A percentile compares a stretch with the other conserved stretches of the same genome.
phyloP scores from a whole-genome alignment of 805 yeast species.

The Wickerhamiella siamensis region DNA sequence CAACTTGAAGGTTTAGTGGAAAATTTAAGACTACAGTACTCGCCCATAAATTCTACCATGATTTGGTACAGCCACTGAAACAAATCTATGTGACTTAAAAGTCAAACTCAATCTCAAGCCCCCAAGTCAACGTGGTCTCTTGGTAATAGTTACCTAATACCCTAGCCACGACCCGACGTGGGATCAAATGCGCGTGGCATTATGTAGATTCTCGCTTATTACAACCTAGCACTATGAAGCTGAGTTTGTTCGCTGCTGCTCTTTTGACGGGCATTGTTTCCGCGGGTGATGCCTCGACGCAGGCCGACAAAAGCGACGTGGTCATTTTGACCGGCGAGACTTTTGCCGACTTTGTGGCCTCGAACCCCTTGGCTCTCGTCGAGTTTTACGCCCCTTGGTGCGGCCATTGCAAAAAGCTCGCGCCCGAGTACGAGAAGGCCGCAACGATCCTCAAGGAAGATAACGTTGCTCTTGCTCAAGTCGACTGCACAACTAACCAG shows the following conservation, averaged over 20 bases:
- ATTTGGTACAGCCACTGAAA: too few species aligned
- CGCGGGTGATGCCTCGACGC: conserved; percentile 42
- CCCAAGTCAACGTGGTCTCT: too few species aligned
- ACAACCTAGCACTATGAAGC: conserved; percentile 25
- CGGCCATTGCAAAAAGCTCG: conserved; percentile 57
- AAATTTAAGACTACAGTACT: too few species aligned
- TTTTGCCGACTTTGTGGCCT: conserved; percentile 50
- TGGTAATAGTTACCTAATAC: too few species aligned
- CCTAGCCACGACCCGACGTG: too few species aligned
- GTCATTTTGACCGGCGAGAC: conserved; percentile 56
- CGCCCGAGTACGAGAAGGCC: conserved; percentile 26
- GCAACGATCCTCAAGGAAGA: conserved; percentile 11
- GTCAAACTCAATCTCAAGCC: too few species aligned
- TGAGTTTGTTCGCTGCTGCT: conserved; percentile 13
- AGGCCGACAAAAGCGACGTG: conserved; percentile 74
- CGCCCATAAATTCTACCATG: too few species aligned
- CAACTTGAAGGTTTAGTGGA: too few species aligned
- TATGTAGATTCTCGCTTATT: not conserved
- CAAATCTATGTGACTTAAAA: too few species aligned
- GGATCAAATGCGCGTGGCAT: not conserved
- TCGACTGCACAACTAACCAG: conserved; percentile 76
- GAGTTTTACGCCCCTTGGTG: conserved; percentile 98
- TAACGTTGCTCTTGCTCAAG: conserved; percentile 44
- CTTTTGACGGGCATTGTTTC: conserved; percentile 32
- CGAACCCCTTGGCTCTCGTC: conserved; percentile 65